phyloP scores from a whole-genome alignment of 805 yeast genomes.

The Nakazawaea wyomingensis region DNA sequence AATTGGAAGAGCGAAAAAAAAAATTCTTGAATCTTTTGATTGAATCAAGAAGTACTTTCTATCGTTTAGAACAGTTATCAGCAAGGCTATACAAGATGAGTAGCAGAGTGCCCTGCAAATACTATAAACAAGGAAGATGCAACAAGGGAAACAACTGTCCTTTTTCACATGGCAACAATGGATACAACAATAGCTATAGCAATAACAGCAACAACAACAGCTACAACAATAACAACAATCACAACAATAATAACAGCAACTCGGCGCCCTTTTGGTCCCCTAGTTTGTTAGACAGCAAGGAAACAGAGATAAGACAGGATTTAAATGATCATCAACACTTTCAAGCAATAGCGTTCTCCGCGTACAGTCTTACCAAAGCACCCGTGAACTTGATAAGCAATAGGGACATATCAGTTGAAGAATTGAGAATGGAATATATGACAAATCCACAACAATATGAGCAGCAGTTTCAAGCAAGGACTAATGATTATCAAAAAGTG shows the following conservation, averaged over 20 bases:
- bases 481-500: conserved; percentile 42
- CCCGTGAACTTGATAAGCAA: conserved; percentile 42
- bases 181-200: conserved; percentile 6
- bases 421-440: conserved; percentile 40
- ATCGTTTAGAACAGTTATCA: too few species aligned
- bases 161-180: conserved; percentile 34
- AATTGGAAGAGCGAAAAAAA: conserved; percentile 3
- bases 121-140: conserved; percentile 38
- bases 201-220: conserved; percentile 8
- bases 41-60: too few species aligned
- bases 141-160: conserved; percentile 37
- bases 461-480: conserved; percentile 35
- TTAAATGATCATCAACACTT: conserved; percentile 18
- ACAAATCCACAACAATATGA: conserved; percentile 39
- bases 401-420: conserved; percentile 52
- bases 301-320: conserved; percentile 24
- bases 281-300: conserved; percentile 19
- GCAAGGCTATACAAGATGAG: too few species aligned
- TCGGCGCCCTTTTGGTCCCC: conserved; percentile 20
- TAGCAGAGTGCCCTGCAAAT: conserved; percentile 35
- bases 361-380: conserved; percentile 46
- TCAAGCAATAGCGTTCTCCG: conserved; percentile 32
- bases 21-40: too few species aligned
- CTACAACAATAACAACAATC: conserved; percentile 9
- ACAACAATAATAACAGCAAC: neutral